Evolutionary conservation across 768 basidiomycete genomes (phyloP).

Genomic region (Tulasnella sp.): DNA sequence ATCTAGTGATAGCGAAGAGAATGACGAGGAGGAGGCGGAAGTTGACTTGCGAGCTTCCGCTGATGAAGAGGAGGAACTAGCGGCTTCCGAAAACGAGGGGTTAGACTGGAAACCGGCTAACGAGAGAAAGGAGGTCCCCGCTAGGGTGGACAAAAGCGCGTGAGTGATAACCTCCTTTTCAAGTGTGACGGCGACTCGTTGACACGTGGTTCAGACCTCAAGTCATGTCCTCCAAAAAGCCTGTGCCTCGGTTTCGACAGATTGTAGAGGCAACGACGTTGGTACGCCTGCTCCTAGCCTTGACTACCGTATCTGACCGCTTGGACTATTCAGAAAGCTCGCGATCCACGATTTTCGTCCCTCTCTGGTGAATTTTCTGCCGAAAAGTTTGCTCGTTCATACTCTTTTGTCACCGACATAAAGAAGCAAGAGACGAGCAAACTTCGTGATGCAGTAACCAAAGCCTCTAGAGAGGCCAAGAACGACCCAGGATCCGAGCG

Average conservation of each 20-base stretch:
- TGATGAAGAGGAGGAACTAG: background rate
- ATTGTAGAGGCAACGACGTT: constrained; percentile 55
- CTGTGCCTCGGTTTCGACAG: constrained; percentile 57
- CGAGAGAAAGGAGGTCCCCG: constrained; percentile 36
- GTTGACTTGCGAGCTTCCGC: background rate
- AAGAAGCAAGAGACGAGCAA: constrained; percentile 52
- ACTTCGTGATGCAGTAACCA: constrained; percentile 50
- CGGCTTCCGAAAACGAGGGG: background rate
- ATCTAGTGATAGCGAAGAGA: too few relatives aligned
- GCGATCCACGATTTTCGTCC: constrained; percentile 79
- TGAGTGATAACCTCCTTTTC: constrained; percentile 30
- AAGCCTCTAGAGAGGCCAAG: constrained; percentile 45
- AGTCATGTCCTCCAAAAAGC: constrained; percentile 74
- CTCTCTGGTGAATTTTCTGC: constrained; percentile 55
- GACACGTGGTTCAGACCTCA: constrained; percentile 33
- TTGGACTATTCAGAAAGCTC: constrained; percentile 40
- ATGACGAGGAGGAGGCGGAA: background rate
- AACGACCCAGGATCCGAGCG: constrained; percentile 20
- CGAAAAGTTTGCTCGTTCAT: constrained; percentile 53
- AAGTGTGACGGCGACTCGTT: constrained; percentile 2
- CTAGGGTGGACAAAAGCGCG: constrained; percentile 77
- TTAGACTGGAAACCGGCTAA: constrained; percentile 16
- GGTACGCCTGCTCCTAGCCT: constrained; percentile 33
- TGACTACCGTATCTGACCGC: background rate
- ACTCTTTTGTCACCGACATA: constrained; percentile 58